Evolutionary conservation across 495 filamentous ascomycete species (phyloP).

Genomic region (Penicillium taxi): DNA sequence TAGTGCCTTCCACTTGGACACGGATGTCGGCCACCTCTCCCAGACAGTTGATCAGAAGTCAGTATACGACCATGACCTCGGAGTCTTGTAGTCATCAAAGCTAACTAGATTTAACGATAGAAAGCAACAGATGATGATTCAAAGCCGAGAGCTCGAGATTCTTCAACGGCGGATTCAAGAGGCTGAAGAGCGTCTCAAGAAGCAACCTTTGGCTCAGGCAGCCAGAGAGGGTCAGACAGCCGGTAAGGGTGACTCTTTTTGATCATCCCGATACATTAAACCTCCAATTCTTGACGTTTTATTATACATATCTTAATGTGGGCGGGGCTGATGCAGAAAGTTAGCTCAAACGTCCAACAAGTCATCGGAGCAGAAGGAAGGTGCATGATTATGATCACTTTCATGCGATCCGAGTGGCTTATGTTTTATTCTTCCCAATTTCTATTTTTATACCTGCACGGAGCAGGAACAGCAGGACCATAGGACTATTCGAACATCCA

Average conservation of each 20-base stretch:
- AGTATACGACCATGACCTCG: slow-evolving; percentile 16
- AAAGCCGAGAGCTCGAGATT: slow-evolving; percentile 71
- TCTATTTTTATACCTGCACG: slow-evolving; percentile 1
- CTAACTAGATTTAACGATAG: slow-evolving; percentile 16
- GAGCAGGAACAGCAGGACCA: not conserved
- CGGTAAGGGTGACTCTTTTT: slow-evolving; percentile 19
- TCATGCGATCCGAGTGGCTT: not conserved
- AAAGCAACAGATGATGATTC: slow-evolving; percentile 65
- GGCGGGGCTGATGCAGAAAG: slow-evolving; percentile 3
- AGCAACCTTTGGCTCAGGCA: slow-evolving; percentile 15
- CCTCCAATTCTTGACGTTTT: not conserved
- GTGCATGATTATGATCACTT: not conserved
- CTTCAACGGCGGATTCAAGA: slow-evolving; percentile 77
- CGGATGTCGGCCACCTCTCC: slow-evolving; percentile 66
- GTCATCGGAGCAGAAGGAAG: slow-evolving; percentile 2
- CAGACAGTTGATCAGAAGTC: slow-evolving; percentile 81
- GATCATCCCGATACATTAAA: slow-evolving; percentile 8
- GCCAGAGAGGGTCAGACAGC: slow-evolving; percentile 10
- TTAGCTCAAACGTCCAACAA: not conserved
- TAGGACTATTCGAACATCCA: too few relatives aligned
- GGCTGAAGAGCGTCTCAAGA: slow-evolving; percentile 72
- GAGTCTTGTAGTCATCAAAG: not conserved
- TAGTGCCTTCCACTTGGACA: slow-evolving; percentile 81
- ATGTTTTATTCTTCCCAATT: not conserved
- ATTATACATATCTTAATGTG: not conserved